These are phyloP conservation scores for Lathyrus oleraceus DNA, from an alignment of 306 rosid genomes.

Conservation along the genomic window DNA sequence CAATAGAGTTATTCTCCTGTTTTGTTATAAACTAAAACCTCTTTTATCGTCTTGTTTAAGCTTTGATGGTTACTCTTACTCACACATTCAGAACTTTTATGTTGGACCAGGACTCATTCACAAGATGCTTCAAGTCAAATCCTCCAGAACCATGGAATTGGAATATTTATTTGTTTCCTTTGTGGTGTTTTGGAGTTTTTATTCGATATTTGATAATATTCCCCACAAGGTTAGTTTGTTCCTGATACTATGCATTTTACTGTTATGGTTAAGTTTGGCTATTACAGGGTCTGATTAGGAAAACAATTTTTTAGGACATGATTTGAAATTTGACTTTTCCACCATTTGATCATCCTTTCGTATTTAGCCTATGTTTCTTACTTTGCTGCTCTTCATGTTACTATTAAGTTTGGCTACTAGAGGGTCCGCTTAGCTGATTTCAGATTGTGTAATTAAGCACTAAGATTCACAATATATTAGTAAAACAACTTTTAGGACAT, in stretches of 20 bases:
- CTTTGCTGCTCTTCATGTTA: not conserved
- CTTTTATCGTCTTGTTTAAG: conserved; percentile 4
- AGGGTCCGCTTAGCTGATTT: not conserved
- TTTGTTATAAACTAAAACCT: not conserved
- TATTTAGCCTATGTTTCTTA: not conserved
- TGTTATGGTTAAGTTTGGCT: conserved; percentile 10
- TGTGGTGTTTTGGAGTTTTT: conserved; percentile 94
- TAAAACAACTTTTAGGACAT: conserved; percentile 11
- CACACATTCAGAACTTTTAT: conserved; percentile 26
- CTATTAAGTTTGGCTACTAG: conserved; percentile 11
- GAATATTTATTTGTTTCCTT: conserved; percentile 91
- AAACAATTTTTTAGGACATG: conserved; percentile 1
- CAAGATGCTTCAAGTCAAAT: conserved; percentile 96
- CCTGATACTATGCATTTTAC: not conserved
- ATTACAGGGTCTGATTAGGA: not conserved
- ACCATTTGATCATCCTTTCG: not conserved
- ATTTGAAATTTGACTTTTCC: conserved; percentile 20
- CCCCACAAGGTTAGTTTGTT: conserved; percentile 70
- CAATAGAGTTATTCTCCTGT: not conserved
- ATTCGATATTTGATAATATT: conserved; percentile 79
- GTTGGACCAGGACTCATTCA: conserved; percentile 73
- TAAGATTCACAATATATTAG: conserved; percentile 19
- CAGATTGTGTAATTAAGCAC: conserved; percentile 2
- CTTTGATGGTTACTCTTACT: conserved; percentile 33
- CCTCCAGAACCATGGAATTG: conserved; percentile 97